Base-by-base conservation (phyloP, 1,284 basidiomycete species). In the Ganoderma boninense region DNA sequence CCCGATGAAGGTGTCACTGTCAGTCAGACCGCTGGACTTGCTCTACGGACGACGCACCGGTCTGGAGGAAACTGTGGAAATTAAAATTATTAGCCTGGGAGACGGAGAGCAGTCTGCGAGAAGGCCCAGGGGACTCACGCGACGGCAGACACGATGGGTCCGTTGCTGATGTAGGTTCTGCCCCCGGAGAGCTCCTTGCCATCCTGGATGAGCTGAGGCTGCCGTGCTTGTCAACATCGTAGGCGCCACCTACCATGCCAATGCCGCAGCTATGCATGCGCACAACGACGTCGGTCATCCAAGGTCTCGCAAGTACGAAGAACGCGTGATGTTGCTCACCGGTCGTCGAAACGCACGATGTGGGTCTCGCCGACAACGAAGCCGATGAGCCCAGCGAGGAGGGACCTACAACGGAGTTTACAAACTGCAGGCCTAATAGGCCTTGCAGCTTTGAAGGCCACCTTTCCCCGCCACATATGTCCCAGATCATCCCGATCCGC, bases 211-310 rank as follows among this genome's bases (percentile, higher is more conserved):
- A 60, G 59, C 18, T 32, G 35, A 5, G 59, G 59, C 59, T 60
- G 59, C 3, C 6, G 11, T 13, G 38, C 10, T 2, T 6, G 18
- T 42, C 10, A 60, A 35, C 20, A 38, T 13, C n/a, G n/a, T n/a
- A n/a, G n/a, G n/a, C n/a, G 35, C 10, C 54, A 35, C 62, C 29
- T 67, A 84, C 82, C 69, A 80, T 82, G 62, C 83, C 83, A 40
- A 70, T 70, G n/a, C 80, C 82, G 73, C 83, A 84, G 68, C 83
- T 82, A 26, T n/a, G n/a, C n/a, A n/a, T n/a, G n/a, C 23, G 26
- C 56, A 54, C 35, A 23, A n/a, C n/a, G n/a, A n/a, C n/a, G n/a
- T 8, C 23, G 2, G 52, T 5, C 18, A 29, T 26, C 59, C 18
- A 1, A 71, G 29, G 13, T 56, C 62, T 64, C 66, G 43, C 7